Evolutionary conservation across 2,329 filamentous ascomycete genomes (phyloP).

Genomic region (Talaromyces albobiverticillius): DNA sequence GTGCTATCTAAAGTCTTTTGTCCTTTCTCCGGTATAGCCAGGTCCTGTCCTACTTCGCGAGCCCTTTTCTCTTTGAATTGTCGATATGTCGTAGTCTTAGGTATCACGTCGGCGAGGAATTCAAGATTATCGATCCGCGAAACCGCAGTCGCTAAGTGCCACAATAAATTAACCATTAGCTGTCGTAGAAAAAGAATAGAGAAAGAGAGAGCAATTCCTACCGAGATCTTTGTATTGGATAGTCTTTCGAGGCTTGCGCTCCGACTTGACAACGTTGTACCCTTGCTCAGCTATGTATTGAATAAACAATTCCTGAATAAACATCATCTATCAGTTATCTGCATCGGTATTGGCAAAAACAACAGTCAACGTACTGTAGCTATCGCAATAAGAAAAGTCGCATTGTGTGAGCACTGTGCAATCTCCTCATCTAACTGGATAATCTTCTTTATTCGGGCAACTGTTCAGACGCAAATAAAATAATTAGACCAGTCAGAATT

Average conservation of each 20-base stretch:
- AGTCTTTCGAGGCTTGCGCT: slow-evolving; percentile 87
- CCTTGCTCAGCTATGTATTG: slow-evolving; percentile 84
- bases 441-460: slow-evolving; percentile 94
- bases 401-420: slow-evolving; percentile 82
- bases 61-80: slow-evolving; percentile 66
- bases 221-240: slow-evolving; percentile 95
- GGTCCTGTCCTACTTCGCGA: slow-evolving; percentile 31
- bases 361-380: slow-evolving; percentile 64
- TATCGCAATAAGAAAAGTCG: slow-evolving; percentile 87
- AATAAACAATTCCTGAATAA: slow-evolving; percentile 80
- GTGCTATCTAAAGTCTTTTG: slow-evolving; percentile 36
- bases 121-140: slow-evolving; percentile 89
- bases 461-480: slow-evolving; percentile 50
- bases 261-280: slow-evolving; percentile 83
- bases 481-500: not conserved
- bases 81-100: slow-evolving; percentile 78
- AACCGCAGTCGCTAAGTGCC: slow-evolving; percentile 81
- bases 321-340: slow-evolving; percentile 16
- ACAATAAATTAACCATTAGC: too few relatives aligned
- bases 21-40: slow-evolving; percentile 33
- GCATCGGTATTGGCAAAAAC: not conserved
- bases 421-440: slow-evolving; percentile 85
- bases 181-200: too few relatives aligned
- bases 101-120: slow-evolving; percentile 87
- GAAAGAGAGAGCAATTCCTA: slow-evolving; percentile 37